Percentiles rank a stretch among this genome's conserved stretches.
Conservation (phyloP, 768 basidiomycete genomes). For the Strobilomyces confusus region DNA sequence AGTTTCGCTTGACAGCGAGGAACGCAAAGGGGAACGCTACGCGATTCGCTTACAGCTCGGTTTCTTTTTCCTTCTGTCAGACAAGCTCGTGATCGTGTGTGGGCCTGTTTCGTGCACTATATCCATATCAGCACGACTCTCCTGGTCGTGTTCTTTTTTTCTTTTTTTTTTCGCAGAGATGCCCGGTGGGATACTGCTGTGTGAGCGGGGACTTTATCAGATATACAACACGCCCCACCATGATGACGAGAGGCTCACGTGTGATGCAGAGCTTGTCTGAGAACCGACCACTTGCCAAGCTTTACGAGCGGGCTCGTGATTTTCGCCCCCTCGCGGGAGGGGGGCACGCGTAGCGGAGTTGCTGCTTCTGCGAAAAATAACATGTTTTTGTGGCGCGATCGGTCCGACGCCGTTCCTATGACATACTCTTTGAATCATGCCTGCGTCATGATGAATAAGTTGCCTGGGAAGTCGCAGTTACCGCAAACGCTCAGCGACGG, state of each 20-base stretch:
- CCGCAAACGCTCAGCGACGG: neutral
- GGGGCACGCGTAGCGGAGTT: neutral
- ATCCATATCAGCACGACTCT: neutral
- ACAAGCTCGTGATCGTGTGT: neutral
- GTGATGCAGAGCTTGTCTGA: neutral
- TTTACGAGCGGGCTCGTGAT: neutral
- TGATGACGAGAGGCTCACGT: neutral
- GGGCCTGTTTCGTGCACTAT: too few relatives aligned
- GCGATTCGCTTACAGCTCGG: neutral
- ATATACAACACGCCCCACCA: neutral
- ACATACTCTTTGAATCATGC: neutral
- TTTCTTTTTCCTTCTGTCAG: neutral
- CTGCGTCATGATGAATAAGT: neutral
- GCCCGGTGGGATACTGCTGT: neutral
- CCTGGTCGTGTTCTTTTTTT: neutral
- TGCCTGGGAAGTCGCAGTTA: neutral
- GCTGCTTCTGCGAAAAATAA: neutral
- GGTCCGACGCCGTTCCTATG: neutral
- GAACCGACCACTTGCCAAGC: neutral
- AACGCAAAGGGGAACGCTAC: neutral
- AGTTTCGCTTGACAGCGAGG: too few relatives aligned
- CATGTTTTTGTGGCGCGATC: neutral
- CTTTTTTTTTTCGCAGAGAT: neutral
- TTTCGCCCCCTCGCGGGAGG: conserved; percentile 1
- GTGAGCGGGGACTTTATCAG: neutral